phyloP scores from a whole-genome alignment of 169 alveolate genomes.

The Plasmodium ovale region DNA sequence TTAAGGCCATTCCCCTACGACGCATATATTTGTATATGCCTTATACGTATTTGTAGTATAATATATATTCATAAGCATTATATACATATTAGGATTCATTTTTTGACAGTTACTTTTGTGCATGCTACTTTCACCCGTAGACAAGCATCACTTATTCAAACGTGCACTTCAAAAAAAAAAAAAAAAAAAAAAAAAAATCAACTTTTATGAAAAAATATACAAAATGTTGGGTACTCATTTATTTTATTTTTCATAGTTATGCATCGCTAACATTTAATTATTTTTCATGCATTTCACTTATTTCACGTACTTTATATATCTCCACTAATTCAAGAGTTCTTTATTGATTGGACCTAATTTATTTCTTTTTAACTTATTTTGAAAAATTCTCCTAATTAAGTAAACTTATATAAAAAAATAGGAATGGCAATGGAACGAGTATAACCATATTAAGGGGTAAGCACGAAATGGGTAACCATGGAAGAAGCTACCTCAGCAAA shows the following conservation, averaged over 20 bases:
- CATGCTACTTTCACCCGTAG: neutral
- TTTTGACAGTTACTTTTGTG: neutral
- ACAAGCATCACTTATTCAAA: neutral
- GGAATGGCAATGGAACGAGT: neutral
- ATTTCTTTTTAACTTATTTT: neutral
- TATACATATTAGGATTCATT: neutral
- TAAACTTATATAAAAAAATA: neutral
- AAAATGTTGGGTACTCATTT: neutral
- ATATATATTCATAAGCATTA: no score
- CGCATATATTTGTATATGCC: no score
- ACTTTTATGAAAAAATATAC: no score
- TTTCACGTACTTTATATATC: neutral
- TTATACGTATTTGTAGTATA: no score
- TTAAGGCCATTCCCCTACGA: no score
- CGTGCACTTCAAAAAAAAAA: no score
- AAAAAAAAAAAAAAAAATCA: no score
- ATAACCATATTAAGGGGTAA: neutral
- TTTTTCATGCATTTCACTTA: neutral
- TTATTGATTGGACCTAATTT: neutral
- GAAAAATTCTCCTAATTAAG: neutral
- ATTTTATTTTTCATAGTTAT: no score
- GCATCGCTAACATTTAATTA: no score
- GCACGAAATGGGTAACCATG: no score
- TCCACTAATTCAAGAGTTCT: neutral
- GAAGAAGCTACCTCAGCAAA: no score